These are phyloP conservation scores for Gossypium turneri DNA, from an alignment of 345 rosid genomes.

Conservation along the genomic window DNA sequence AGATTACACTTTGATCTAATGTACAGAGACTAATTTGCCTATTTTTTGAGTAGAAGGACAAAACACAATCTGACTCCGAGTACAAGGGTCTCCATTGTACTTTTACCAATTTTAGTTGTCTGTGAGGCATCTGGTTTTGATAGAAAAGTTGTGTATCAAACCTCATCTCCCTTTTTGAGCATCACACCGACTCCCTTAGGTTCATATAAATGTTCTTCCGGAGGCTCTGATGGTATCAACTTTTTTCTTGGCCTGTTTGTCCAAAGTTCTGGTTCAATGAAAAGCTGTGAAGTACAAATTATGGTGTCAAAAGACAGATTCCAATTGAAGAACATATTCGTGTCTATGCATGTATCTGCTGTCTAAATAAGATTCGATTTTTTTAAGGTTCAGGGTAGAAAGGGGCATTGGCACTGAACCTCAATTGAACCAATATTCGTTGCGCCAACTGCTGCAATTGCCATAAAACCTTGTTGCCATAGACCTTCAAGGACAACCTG, in stretches of 20 bases:
- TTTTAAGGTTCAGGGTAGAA: background rate
- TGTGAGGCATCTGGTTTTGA: background rate
- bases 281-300: slow-evolving; percentile 51
- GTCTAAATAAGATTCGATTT: background rate
- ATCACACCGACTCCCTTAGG: slow-evolving; percentile 67
- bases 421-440: slow-evolving; percentile 94
- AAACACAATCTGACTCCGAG: too few relatives aligned
- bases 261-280: slow-evolving; percentile 73
- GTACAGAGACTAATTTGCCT: too few relatives aligned
- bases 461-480: slow-evolving; percentile 89
- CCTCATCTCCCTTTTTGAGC: slow-evolving; percentile 87
- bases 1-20: too few relatives aligned
- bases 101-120: too few relatives aligned
- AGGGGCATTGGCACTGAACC: slow-evolving; percentile 35
- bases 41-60: too few relatives aligned
- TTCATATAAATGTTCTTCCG: slow-evolving; percentile 66
- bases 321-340: background rate
- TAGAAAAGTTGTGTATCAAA: slow-evolving; percentile 23
- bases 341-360: background rate
- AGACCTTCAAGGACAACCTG: slow-evolving; percentile 94
- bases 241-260: slow-evolving; percentile 76
- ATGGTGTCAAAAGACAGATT: background rate
- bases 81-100: too few relatives aligned
- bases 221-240: slow-evolving; percentile 51
- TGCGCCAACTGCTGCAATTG: slow-evolving; percentile 91